Evolutionary conservation across 2,329 filamentous ascomycete species (phyloP).

Genomic region (Arthrinium phaeospermum): DNA sequence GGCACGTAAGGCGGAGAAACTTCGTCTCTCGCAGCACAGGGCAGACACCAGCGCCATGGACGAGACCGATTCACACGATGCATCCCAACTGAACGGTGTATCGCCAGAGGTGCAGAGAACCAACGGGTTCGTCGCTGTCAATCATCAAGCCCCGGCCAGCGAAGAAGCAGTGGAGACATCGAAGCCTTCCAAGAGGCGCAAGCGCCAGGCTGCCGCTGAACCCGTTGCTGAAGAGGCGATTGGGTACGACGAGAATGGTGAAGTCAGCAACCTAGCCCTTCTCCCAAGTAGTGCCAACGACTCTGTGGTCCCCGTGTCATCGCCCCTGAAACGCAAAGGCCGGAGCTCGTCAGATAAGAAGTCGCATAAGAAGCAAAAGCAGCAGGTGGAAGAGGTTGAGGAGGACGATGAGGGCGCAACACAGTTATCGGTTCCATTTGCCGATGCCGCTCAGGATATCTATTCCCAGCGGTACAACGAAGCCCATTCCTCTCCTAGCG

Average conservation of each 20-base stretch:
- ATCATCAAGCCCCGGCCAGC: conserved; percentile 23
- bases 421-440: conserved; percentile 23
- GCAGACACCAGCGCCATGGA: background rate
- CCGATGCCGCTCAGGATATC: conserved; percentile 32
- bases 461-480: conserved; percentile 31
- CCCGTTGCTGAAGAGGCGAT: conserved; percentile 1
- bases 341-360: conserved; percentile 20
- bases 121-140: conserved; percentile 16
- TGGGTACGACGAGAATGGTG: background rate
- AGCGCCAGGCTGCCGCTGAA: conserved; percentile 21
- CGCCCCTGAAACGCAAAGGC: conserved; percentile 29
- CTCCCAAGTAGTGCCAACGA: background rate
- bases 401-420: background rate
- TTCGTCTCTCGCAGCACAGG: background rate
- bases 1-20: conserved; percentile 47
- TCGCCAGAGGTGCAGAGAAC: background rate
- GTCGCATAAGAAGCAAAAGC: conserved; percentile 28
- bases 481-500: conserved; percentile 8
- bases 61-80: background rate
- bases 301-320: background rate
- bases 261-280: background rate
- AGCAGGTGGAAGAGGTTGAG: conserved; percentile 11
- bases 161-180: background rate
- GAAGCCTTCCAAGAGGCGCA: conserved; percentile 28
- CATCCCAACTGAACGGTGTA: background rate